Percentiles rank a stretch among this genome's conserved stretches.
These are phyloP conservation scores for Mrakia blollopis DNA, from an alignment of 768 basidiomycete genomes.

Conservation along the genomic window DNA sequence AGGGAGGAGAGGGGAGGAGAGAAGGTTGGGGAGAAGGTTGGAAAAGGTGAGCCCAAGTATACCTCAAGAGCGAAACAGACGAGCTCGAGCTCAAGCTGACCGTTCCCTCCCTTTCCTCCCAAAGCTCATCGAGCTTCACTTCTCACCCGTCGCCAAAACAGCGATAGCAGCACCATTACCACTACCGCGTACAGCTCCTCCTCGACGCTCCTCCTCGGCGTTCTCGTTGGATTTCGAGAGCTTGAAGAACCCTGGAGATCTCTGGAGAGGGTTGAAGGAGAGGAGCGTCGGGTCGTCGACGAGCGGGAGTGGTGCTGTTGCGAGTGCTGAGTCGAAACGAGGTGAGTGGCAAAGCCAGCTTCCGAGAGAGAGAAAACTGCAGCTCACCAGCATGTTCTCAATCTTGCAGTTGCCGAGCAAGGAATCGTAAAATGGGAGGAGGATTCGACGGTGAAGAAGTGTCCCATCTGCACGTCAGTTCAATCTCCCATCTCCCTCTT, in stretches of 20 bases:
- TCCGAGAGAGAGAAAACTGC: no score
- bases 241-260: constrained; percentile 21
- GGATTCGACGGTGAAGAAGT: constrained; percentile 67
- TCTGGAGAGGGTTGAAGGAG: constrained; percentile 29
- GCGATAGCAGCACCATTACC: constrained; percentile 12
- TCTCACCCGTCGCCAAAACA: constrained; percentile 44
- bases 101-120: background rate
- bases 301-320: constrained; percentile 40
- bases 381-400: background rate
- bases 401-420: constrained; percentile 67
- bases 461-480: constrained; percentile 73
- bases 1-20: constrained; percentile 65
- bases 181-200: background rate
- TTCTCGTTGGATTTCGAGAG: constrained; percentile 50
- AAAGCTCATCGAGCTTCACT: constrained; percentile 50
- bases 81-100: background rate
- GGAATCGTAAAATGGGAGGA: constrained; percentile 92
- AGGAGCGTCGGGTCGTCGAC: constrained; percentile 19
- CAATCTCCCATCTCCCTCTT: no score
- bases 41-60: constrained; percentile 86
- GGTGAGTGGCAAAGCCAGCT: constrained; percentile 49
- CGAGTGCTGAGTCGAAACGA: constrained; percentile 61
- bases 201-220: constrained; percentile 50
- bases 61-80: background rate
- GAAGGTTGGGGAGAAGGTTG: constrained; percentile 75